Evolutionary conservation across 768 basidiomycete species (phyloP), one percentile per base, ranked within the genome.

Genomic region (Cyclocybe aegerita): DNA sequence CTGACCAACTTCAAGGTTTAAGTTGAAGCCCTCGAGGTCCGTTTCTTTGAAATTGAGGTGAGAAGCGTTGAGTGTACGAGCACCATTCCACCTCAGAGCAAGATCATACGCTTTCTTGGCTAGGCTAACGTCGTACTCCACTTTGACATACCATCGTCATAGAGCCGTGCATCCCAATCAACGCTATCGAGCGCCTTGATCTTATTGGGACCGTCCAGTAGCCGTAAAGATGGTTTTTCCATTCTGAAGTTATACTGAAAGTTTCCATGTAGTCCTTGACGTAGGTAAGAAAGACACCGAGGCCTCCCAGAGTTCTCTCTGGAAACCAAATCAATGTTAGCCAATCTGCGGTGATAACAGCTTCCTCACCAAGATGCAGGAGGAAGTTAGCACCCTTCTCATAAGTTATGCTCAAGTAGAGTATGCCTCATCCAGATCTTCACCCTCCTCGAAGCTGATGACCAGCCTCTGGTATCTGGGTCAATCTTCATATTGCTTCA

Each of bases 381-480:
- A 98, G 72, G 59, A 98, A 83, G 64, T 93, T 96, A 6, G 90
- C 79, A 17, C 95, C 95, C 68, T 95, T 90, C 65, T 90, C 88
- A 58, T 96, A 96, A 1, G 94, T 88, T 39, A 97, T 75, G 44
- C 74, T 71, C 50, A 76, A 73, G 65, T n/a, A n/a, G n/a, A n/a
- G n/a, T 87, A 92, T 5, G 88, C 86, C 41, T 86, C 86, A 60
- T 93, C 89, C 1, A 88, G 82, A 61, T 88, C 84, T 68, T 92
- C 81, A 10, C 88, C 86, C 39, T 73, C 65, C 37, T 86, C 79
- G 57, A 88, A 92, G 17, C 82, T 76, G 55, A 91, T 86, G 5
- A 92, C 81, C 32, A 97, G 77, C 12, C 88, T 75, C 70, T 90
- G 93, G 64, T 89, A 94, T 60, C 81, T 82, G 0, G 90, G 88